A percentile compares a stretch with the other conserved stretches of the same genome.
Evolutionary conservation across 2,329 filamentous ascomycete genomes (phyloP).

Genomic region (Epichloe gansuensis): DNA sequence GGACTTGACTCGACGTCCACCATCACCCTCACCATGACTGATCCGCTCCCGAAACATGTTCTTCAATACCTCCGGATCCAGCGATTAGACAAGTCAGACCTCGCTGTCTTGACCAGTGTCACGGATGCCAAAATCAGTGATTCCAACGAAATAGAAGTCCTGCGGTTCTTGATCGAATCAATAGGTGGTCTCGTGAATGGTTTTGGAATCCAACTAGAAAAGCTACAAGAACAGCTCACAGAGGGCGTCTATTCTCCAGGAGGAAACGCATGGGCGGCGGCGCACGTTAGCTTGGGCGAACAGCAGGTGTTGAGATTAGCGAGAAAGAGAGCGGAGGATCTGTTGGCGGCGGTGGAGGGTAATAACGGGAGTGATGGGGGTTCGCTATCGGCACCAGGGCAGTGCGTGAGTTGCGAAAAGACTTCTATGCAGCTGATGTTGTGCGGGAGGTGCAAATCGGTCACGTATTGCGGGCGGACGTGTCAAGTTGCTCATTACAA

Average conservation of each 20-base stretch:
- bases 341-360: constrained; percentile 11
- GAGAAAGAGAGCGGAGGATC: constrained; percentile 18
- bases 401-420: constrained; percentile 8
- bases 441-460: constrained; percentile 8
- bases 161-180: constrained; percentile 20
- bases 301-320: constrained; percentile 21
- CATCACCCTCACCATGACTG: constrained; percentile 19
- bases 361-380: not conserved
- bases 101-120: constrained; percentile 14
- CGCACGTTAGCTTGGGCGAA: constrained; percentile 17
- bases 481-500: constrained; percentile 8
- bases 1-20: constrained; percentile 19
- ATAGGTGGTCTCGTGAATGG: constrained; percentile 16
- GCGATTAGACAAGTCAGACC: constrained; percentile 17
- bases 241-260: constrained; percentile 18
- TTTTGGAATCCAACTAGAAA: constrained; percentile 19
- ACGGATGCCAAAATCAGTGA: constrained; percentile 16
- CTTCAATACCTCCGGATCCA: constrained; percentile 25
- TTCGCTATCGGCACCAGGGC: not conserved
- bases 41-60: constrained; percentile 20
- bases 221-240: constrained; percentile 18
- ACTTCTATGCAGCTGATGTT: constrained; percentile 6
- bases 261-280: constrained; percentile 23
- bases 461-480: constrained; percentile 6
- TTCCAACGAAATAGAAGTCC: constrained; percentile 19